These are phyloP conservation scores for Mortierella sp. DNA, from an alignment of 371 early-diverging fungal species.

Conservation along the genomic window DNA sequence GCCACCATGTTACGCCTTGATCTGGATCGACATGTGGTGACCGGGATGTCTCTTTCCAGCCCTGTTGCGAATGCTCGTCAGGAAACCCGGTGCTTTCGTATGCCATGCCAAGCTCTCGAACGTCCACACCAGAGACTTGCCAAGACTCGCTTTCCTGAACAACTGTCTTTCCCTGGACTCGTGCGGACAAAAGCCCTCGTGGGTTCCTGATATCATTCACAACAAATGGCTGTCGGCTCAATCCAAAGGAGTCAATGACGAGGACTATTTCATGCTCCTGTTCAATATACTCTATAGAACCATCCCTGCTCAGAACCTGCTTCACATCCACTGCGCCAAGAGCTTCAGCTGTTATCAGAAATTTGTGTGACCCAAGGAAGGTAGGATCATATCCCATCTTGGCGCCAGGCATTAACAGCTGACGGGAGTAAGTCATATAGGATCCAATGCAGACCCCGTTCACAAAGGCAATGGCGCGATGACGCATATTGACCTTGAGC, in stretches of 20 bases:
- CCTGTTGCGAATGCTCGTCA: conserved; percentile 62
- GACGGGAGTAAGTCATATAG: conserved; percentile 80
- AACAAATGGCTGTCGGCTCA: conserved; percentile 78
- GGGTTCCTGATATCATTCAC: conserved; percentile 84
- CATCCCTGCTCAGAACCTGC: too few relatives aligned
- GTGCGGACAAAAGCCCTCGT: conserved; percentile 77
- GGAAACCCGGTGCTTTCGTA: conserved; percentile 81
- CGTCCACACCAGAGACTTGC: conserved; percentile 87
- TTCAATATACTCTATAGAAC: background rate
- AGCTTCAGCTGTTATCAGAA: conserved; percentile 12
- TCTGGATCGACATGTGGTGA: conserved; percentile 32
- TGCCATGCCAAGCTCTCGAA: conserved; percentile 62
- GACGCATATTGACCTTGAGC: conserved; percentile 75
- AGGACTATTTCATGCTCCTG: conserved; percentile 66
- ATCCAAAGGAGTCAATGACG: conserved; percentile 83
- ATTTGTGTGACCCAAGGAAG: conserved; percentile 40
- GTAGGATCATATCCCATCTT: conserved; percentile 81
- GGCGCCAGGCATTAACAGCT: conserved; percentile 69
- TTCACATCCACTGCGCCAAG: conserved; percentile 1
- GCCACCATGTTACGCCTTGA: conserved; percentile 53
- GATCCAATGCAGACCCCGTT: conserved; percentile 81
- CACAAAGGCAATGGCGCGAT: conserved; percentile 75
- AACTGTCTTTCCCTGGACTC: conserved; percentile 56
- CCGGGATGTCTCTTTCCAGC: conserved; percentile 11
- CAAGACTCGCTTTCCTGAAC: conserved; percentile 57